Conservation (phyloP, 2,329 filamentous ascomycete genomes). For the Talaromyces amestolkiae region DNA sequence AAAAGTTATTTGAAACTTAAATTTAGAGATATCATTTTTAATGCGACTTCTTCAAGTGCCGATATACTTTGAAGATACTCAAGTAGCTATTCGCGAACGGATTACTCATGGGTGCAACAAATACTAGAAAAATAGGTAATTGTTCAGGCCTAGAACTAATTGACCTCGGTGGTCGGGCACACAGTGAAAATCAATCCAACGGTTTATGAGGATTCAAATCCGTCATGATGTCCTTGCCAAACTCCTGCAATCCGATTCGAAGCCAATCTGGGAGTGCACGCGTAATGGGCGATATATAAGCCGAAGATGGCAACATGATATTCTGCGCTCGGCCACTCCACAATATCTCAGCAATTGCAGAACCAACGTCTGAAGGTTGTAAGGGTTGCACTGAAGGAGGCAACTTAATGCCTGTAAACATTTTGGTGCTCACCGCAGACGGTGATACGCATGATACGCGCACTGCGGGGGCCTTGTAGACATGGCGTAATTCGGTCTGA, state of each 20-base stretch:
- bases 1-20: not conserved
- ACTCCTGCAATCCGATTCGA: conserved; percentile 11
- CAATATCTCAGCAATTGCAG: not conserved
- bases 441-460: conserved; percentile 33
- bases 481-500: conserved; percentile 55
- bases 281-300: not conserved
- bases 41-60: no score
- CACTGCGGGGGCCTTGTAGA: conserved; percentile 62
- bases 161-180: not conserved
- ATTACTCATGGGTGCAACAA: not conserved
- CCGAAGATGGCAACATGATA: conserved; percentile 7
- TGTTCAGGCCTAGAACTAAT: not conserved
- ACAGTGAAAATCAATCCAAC: not conserved
- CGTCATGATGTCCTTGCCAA: conserved; percentile 13
- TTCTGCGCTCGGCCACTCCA: conserved; percentile 13
- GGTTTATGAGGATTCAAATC: conserved; percentile 11
- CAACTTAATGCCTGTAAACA: conserved; percentile 12
- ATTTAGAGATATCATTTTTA: no score
- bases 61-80: no score
- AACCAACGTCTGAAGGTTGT: not conserved
- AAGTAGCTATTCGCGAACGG: no score
- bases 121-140: not conserved
- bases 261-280: conserved; percentile 12
- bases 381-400: not conserved
- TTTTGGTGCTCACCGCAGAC: conserved; percentile 7